These are phyloP conservation scores for Mallotus repandus DNA, from an alignment of 441 rosid species.

Conservation along the genomic window DNA sequence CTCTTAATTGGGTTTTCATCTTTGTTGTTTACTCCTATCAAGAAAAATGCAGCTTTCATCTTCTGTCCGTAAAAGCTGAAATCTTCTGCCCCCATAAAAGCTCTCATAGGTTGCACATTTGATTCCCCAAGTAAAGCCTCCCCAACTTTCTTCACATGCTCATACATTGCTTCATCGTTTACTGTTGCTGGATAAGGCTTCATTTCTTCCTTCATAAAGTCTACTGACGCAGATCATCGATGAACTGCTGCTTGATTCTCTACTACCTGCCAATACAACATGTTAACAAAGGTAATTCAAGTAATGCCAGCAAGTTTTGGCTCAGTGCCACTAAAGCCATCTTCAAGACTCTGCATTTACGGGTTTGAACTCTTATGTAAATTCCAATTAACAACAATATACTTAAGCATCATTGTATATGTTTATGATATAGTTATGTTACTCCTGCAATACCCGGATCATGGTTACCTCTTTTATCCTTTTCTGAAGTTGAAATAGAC, in stretches of 20 bases:
- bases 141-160: constrained; percentile 25
- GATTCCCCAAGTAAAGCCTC: constrained; percentile 26
- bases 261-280: constrained; percentile 10
- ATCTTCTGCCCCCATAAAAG: constrained; percentile 21
- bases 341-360: too few relatives aligned
- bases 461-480: constrained; percentile 42
- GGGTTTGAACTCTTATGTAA: background rate
- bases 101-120: constrained; percentile 7
- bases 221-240: constrained; percentile 25
- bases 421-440: too few relatives aligned
- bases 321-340: background rate
- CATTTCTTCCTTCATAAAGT: constrained; percentile 24
- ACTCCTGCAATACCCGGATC: too few relatives aligned
- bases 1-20: constrained; percentile 3
- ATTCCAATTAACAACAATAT: background rate
- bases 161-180: constrained; percentile 26
- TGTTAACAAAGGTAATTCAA: background rate
- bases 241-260: constrained; percentile 29
- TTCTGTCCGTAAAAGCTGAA: constrained; percentile 27
- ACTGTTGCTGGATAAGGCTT: constrained; percentile 29
- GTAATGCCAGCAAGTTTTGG: background rate
- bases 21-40: constrained; percentile 17
- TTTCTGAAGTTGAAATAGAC: constrained; percentile 36
- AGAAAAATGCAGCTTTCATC: constrained; percentile 28
- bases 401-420: too few relatives aligned